Conservation (phyloP, 345 rosid genomes). For the Aquilaria sinensis region DNA sequence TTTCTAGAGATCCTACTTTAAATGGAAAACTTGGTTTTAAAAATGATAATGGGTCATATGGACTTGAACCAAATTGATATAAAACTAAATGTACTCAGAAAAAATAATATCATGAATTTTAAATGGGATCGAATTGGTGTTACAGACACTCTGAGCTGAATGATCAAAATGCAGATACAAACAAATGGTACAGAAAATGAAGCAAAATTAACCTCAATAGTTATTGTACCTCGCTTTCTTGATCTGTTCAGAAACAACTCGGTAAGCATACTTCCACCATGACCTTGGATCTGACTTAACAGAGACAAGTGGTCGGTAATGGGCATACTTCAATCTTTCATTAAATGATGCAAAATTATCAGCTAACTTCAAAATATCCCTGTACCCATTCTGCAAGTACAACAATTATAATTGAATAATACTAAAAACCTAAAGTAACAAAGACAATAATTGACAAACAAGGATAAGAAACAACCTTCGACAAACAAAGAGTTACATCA, state of each 20-base stretch:
- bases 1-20: no score
- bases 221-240: slow-evolving; percentile 69
- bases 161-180: neutral
- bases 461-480: slow-evolving; percentile 54
- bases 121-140: no score
- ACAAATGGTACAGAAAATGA: neutral
- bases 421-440: slow-evolving; percentile 12
- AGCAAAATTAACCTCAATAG: slow-evolving; percentile 6
- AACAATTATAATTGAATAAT: slow-evolving; percentile 18
- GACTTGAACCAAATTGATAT: no score
- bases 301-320: slow-evolving; percentile 75
- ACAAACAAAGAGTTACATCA: slow-evolving; percentile 86
- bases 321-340: slow-evolving; percentile 82
- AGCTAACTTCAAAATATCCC: slow-evolving; percentile 78
- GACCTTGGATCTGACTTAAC: slow-evolving; percentile 65
- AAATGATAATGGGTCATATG: no score
- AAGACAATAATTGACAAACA: slow-evolving; percentile 9
- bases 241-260: slow-evolving; percentile 78
- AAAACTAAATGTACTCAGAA: no score
- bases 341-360: slow-evolving; percentile 92
- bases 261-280: slow-evolving; percentile 96
- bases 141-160: no score
- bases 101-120: no score
- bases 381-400: slow-evolving; percentile 73
- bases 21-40: no score